These are phyloP conservation scores for Fusarium sp. DNA, from an alignment of 2,329 filamentous ascomycete species.

Conservation along the genomic window DNA sequence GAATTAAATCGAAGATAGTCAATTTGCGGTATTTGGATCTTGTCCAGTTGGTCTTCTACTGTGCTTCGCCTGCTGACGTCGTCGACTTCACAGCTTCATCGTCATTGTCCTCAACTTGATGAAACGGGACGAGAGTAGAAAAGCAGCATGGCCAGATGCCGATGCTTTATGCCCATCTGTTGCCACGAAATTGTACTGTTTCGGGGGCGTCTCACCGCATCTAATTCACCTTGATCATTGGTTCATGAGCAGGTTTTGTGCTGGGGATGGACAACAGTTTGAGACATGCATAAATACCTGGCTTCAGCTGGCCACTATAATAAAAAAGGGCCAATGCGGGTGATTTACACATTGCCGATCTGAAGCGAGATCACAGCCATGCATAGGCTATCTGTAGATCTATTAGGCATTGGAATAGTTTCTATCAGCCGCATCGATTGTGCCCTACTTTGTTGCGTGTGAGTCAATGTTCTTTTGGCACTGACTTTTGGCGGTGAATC, in stretches of 20 bases:
- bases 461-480: no score
- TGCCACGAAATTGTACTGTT: background rate
- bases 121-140: background rate
- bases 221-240: background rate
- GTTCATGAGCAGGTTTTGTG: background rate
- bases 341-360: background rate
- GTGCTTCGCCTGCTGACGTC: background rate
- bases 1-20: background rate
- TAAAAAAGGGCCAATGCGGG: background rate
- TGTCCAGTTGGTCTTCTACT: background rate
- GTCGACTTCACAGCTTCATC: background rate
- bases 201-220: background rate
- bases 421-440: background rate
- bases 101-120: background rate
- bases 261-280: background rate
- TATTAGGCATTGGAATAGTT: background rate
- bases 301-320: background rate
- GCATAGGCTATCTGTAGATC: background rate
- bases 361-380: background rate
- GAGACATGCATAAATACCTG: slow-evolving; percentile 13
- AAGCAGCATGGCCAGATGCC: background rate
- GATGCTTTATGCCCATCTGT: background rate
- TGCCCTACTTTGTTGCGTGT: no score
- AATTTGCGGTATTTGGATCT: background rate
- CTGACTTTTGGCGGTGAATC: background rate